Evolutionary conservation across 1,284 basidiomycete genomes (phyloP).

Genomic region (Ustilago nuda): DNA sequence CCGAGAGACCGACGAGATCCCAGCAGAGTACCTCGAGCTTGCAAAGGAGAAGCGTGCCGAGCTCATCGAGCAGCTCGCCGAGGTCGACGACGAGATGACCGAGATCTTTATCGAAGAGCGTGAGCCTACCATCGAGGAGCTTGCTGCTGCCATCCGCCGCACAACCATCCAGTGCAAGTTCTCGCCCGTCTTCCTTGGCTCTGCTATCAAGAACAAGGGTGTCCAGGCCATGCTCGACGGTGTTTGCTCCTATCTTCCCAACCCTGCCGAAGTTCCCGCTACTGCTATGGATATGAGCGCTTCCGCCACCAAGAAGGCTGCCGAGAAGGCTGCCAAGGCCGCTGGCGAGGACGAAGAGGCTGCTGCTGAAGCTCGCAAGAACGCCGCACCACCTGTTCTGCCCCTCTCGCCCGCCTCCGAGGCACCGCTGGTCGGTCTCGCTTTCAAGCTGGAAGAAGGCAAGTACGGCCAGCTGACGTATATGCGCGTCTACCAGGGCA

Average conservation of each 20-base stretch:
- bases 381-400: constrained; percentile 57
- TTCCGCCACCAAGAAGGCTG: constrained; percentile 70
- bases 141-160: constrained; percentile 86
- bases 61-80: constrained; percentile 93
- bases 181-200: constrained; percentile 95
- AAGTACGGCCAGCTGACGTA: constrained; percentile 98
- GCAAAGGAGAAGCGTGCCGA: constrained; percentile 73
- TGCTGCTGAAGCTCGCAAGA: constrained; percentile 51
- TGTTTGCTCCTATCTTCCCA: constrained; percentile 93
- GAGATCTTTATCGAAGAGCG: constrained; percentile 86
- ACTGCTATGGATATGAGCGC: constrained; percentile 84
- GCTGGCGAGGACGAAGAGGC: constrained; percentile 55
- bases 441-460: constrained; percentile 99
- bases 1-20: constrained; percentile 89
- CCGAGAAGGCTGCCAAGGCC: constrained; percentile 52
- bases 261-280: constrained; percentile 83
- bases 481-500: constrained; percentile 98
- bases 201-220: constrained; percentile 96
- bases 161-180: constrained; percentile 89
- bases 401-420: constrained; percentile 69
- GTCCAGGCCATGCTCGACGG: constrained; percentile 95
- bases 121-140: constrained; percentile 73
- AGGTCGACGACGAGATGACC: constrained; percentile 93
- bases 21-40: constrained; percentile 74
- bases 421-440: constrained; percentile 90